Conservation (phyloP, 2,329 filamentous ascomycete species). For the Sporothrix sp. region DNA sequence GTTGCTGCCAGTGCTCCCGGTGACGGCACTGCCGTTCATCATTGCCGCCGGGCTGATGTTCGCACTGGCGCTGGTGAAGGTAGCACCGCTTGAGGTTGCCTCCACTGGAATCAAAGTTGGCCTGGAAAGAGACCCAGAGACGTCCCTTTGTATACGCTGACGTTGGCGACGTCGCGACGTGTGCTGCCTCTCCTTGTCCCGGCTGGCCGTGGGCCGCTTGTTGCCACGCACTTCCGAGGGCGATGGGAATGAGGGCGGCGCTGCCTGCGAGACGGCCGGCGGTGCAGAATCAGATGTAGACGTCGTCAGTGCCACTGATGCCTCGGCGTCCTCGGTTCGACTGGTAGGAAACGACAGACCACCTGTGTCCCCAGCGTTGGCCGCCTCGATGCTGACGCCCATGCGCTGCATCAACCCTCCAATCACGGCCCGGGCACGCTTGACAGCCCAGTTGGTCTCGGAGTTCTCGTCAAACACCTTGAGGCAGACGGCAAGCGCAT, state of each 20-base stretch:
- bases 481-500: slow-evolving; percentile 7
- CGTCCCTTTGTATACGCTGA: not conserved
- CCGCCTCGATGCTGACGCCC: not conserved
- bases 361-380: not conserved
- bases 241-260: too few relatives aligned
- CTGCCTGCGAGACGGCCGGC: too few relatives aligned
- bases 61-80: not conserved
- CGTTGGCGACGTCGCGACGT: not conserved
- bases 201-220: not conserved
- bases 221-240: not conserved
- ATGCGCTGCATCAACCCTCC: slow-evolving; percentile 6
- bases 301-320: not conserved
- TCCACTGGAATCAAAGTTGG: not conserved
- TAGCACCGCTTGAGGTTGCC: not conserved
- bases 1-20: not conserved
- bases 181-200: not conserved
- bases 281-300: too few relatives aligned
- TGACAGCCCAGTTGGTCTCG: slow-evolving; percentile 7
- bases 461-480: slow-evolving; percentile 9
- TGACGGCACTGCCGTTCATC: not conserved
- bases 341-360: too few relatives aligned
- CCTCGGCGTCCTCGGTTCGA: not conserved
- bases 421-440: slow-evolving; percentile 3
- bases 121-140: too few relatives aligned
- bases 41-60: not conserved